These are phyloP conservation scores for Glycine tomentella DNA, from an alignment of 306 rosid genomes.

Conservation along the genomic window DNA sequence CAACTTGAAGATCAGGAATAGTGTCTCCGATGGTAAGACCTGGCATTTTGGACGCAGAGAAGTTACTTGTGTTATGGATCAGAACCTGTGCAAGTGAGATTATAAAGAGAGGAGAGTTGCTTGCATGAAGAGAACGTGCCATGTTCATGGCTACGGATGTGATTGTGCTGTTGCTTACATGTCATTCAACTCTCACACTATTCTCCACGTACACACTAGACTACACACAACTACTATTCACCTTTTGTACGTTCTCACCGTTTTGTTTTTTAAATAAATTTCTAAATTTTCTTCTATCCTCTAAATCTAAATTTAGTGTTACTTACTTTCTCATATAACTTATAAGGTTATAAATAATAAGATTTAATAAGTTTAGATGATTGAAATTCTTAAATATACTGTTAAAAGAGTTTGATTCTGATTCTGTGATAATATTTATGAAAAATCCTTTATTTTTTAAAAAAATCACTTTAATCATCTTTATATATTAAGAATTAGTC, in stretches of 20 bases:
- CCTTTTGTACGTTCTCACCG: not conserved
- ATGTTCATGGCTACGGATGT: constrained; percentile 33
- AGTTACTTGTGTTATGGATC: not conserved
- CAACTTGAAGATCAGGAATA: constrained; percentile 72
- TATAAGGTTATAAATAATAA: too few relatives aligned
- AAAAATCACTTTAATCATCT: too few relatives aligned
- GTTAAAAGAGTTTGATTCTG: too few relatives aligned
- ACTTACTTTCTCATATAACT: not conserved
- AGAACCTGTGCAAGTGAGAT: not conserved
- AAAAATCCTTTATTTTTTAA: too few relatives aligned
- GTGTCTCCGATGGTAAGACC: constrained; percentile 88
- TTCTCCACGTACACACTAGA: constrained; percentile 43
- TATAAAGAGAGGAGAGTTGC: constrained; percentile 35
- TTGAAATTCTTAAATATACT: too few relatives aligned
- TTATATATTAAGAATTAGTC: too few relatives aligned
- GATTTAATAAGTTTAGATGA: too few relatives aligned
- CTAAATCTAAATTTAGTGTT: not conserved
- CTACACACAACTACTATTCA: not conserved
- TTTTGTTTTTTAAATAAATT: too few relatives aligned
- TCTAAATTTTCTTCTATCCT: too few relatives aligned
- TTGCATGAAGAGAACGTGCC: constrained; percentile 91
- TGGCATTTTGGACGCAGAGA: constrained; percentile 58
- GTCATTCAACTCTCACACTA: not conserved
- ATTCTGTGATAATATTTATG: too few relatives aligned
- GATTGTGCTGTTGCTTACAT: constrained; percentile 41